phyloP scores from a whole-genome alignment of 768 basidiomycete species.

The Gelatoporia subvermispora region DNA sequence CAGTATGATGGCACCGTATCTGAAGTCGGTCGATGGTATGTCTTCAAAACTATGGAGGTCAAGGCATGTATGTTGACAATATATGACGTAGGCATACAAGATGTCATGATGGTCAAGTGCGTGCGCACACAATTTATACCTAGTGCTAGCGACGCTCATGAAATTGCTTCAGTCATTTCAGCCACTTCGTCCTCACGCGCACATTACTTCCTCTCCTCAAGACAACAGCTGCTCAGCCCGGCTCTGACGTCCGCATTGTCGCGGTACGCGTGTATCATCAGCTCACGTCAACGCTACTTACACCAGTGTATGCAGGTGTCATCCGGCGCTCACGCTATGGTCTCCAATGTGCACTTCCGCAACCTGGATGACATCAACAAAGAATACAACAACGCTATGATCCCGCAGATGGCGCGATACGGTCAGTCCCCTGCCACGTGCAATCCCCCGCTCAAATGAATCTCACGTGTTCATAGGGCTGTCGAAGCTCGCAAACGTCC shows the following conservation, averaged over 20 bases:
- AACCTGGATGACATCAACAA: constrained; percentile 23
- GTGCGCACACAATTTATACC: constrained; percentile 1
- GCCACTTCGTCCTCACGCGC: constrained; percentile 52
- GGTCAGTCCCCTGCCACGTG: constrained; percentile 5
- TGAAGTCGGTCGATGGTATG: constrained; percentile 25
- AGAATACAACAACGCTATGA: constrained; percentile 12
- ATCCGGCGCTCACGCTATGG: constrained; percentile 7
- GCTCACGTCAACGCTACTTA: background rate
- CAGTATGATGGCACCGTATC: background rate
- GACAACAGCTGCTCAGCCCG: constrained; percentile 40
- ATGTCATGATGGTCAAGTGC: constrained; percentile 43
- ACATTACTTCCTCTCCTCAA: constrained; percentile 49
- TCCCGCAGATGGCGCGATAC: constrained; percentile 14
- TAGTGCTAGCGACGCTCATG: background rate
- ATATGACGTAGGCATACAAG: constrained; percentile 29
- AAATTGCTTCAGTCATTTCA: constrained; percentile 39
- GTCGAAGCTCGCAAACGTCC: constrained; percentile 47
- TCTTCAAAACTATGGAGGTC: background rate
- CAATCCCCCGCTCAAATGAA: background rate
- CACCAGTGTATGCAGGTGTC: constrained; percentile 10
- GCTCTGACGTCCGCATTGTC: constrained; percentile 59
- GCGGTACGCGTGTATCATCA: constrained; percentile 34
- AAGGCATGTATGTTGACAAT: background rate
- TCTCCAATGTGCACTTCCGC: constrained; percentile 10
- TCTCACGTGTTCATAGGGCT: constrained; percentile 27